Evolutionary conservation across 805 yeast species (phyloP), one percentile per base, ranked within the genome.

Genomic region (Pichia membranifaciens): DNA sequence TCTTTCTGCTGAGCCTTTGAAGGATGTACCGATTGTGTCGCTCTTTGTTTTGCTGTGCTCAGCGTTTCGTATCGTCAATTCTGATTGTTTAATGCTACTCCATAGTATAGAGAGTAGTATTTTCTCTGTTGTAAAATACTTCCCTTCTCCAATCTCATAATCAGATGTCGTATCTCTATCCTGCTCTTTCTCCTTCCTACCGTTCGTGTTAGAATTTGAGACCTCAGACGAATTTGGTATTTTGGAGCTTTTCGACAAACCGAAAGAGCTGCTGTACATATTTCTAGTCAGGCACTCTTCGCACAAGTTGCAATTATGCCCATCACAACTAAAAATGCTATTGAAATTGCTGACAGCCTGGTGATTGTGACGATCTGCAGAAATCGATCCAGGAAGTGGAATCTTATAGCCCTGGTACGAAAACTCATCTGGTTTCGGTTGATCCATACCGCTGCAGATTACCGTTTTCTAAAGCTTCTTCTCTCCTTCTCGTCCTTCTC

Each of bases 251-350:
- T 16, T 13, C 15, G 10, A 7, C 20, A 13, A 34, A 7, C 25
- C 29, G 7, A 10, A 7, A 10, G 17, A 4, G 22, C 16, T 12
- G 16, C 20, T 36, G 23, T n/a, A 31, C 12, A 44, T 31, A 17
- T 38, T 23, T 12, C 18, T 22, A 2, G 34, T 29, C 16, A 45
- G 3, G n/a, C 49, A 45, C 13, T 29, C 32, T 20, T 41, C 41
- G 33, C 49, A 45, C 2, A 36, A 5, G 8, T 36, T 21, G 25
- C 49, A 45, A n/a, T 31, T 18, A 16, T 17, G 17, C 12, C 28
- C 29, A 31, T 45, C 33, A 23, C 47, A 44, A 15, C 38, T 28
- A 15, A 44, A 38, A 6, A 44, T 20, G 29, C 10, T 10, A 7
- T 25, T 25, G 10, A 17, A 12, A 5, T 40, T 28, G 18, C 20